Percentiles rank a stretch among this genome's conserved stretches.
Conservation (phyloP, 164 flowering plant genomes). For the Tetrastigma voinierianum region DNA sequence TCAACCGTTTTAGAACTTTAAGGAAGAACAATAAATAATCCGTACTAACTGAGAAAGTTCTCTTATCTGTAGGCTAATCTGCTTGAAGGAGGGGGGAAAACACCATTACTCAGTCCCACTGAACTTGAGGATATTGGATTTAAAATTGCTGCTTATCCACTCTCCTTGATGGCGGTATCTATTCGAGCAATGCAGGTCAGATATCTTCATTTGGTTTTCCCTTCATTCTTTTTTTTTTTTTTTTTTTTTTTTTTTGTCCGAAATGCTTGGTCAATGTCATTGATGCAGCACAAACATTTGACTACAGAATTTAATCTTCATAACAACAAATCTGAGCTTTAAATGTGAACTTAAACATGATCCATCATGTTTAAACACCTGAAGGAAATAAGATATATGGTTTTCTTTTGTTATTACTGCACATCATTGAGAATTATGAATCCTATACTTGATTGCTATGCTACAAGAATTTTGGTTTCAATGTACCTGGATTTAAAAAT, state of each 20-base stretch:
- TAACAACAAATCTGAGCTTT: too few relatives aligned
- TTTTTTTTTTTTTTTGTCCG: not conserved
- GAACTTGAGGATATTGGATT: constrained; percentile 89
- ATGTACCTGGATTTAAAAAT: too few relatives aligned
- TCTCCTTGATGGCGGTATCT: constrained; percentile 89
- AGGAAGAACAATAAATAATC: not conserved
- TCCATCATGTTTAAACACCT: too few relatives aligned
- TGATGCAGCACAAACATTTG: too few relatives aligned
- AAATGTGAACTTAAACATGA: too few relatives aligned
- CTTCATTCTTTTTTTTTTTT: too few relatives aligned
- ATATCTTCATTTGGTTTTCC: not conserved
- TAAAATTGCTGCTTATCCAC: constrained; percentile 84
- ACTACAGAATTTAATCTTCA: too few relatives aligned
- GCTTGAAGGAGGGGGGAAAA: constrained; percentile 99
- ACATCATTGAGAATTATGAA: too few relatives aligned
- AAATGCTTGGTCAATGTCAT: not conserved
- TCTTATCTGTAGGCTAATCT: constrained; percentile 69
- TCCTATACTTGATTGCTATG: too few relatives aligned
- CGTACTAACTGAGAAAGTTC: constrained; percentile 3
- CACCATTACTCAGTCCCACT: constrained; percentile 78
- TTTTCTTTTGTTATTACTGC: too few relatives aligned
- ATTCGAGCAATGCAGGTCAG: constrained; percentile 90
- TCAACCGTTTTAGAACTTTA: not conserved
- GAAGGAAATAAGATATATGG: too few relatives aligned
- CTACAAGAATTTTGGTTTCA: too few relatives aligned